phyloP scores from a whole-genome alignment of 2,329 filamentous ascomycete genomes.

The Fusarium pseudocircinatum region DNA sequence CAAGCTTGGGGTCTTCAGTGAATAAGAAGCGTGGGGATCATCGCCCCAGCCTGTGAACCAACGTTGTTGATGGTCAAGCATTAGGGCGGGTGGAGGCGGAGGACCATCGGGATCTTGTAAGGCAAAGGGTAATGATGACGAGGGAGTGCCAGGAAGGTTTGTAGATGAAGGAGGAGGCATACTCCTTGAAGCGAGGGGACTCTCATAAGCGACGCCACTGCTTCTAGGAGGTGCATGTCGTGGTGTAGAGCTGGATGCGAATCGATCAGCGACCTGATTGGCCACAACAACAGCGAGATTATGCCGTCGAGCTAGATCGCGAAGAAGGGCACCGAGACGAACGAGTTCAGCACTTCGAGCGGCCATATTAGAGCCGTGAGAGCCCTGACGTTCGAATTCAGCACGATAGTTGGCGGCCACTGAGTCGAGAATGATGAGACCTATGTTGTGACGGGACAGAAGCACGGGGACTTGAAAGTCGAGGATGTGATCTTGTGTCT shows the following conservation, averaged over 20 bases:
- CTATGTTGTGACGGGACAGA: slow-evolving; percentile 77
- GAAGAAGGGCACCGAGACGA: slow-evolving; percentile 77
- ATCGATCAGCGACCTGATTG: slow-evolving; percentile 95
- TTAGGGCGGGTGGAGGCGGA: slow-evolving; percentile 63
- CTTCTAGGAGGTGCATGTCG: slow-evolving; percentile 36
- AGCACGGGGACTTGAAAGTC: slow-evolving; percentile 91
- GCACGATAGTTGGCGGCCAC: slow-evolving; percentile 96
- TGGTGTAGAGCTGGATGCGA: slow-evolving; percentile 53
- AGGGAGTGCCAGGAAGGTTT: slow-evolving; percentile 48
- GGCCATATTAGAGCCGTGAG: slow-evolving; percentile 69
- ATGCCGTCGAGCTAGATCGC: slow-evolving; percentile 77
- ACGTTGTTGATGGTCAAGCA: slow-evolving; percentile 87
- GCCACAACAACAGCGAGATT: slow-evolving; percentile 88
- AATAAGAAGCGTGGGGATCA: slow-evolving; percentile 57
- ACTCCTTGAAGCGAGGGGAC: slow-evolving; percentile 60
- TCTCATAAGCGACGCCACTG: slow-evolving; percentile 52
- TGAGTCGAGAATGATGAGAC: slow-evolving; percentile 87
- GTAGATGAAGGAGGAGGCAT: slow-evolving; percentile 46
- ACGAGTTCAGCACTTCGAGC: slow-evolving; percentile 80
- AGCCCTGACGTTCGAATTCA: slow-evolving; percentile 75
- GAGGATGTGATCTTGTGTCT: slow-evolving; percentile 94
- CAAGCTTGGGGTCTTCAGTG: slow-evolving; percentile 83
- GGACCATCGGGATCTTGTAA: slow-evolving; percentile 44
- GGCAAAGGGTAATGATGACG: slow-evolving; percentile 53
- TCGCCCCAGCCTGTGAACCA: slow-evolving; percentile 98